A percentile compares a stretch with the other conserved stretches of the same genome.
These are phyloP conservation scores for Pythium guiyangense DNA, from an alignment of 352 stramenopile genomes.

Conservation along the genomic window DNA sequence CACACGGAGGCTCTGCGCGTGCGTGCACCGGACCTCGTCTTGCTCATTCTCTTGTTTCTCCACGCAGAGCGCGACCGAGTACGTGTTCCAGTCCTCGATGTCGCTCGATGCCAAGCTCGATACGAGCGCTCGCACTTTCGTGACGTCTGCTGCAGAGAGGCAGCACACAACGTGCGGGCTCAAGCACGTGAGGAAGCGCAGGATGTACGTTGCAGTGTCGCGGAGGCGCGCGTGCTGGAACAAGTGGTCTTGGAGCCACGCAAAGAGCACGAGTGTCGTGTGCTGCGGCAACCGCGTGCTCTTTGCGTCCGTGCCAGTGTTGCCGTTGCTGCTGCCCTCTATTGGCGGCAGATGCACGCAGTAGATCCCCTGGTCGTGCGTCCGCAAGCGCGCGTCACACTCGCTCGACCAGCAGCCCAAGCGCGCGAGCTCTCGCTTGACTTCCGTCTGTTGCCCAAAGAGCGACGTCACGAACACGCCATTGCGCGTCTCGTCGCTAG, in stretches of 20 bases:
- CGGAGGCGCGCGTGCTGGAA: slow-evolving; percentile 40
- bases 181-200: too few species aligned
- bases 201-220: slow-evolving; percentile 63
- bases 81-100: slow-evolving; percentile 8
- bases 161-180: slow-evolving; percentile 14
- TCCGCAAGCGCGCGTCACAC: slow-evolving; percentile 29
- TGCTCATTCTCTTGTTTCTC: slow-evolving; percentile 12
- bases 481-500: background rate
- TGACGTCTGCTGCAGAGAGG: slow-evolving; percentile 9
- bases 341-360: slow-evolving; percentile 12
- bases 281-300: background rate
- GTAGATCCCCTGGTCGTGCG: slow-evolving; percentile 56
- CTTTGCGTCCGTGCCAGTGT: background rate
- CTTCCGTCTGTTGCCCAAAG: slow-evolving; percentile 56
- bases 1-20: too few species aligned
- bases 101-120: too few species aligned
- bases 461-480: slow-evolving; percentile 34
- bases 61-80: slow-evolving; percentile 12
- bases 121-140: slow-evolving; percentile 4
- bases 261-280: slow-evolving; percentile 49
- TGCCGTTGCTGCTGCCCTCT: too few species aligned
- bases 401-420: slow-evolving; percentile 39
- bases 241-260: slow-evolving; percentile 43
- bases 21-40: slow-evolving; percentile 7
- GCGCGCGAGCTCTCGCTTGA: slow-evolving; percentile 34